phyloP scores from a whole-genome alignment of 345 rosid species.

The Populus tremula region DNA sequence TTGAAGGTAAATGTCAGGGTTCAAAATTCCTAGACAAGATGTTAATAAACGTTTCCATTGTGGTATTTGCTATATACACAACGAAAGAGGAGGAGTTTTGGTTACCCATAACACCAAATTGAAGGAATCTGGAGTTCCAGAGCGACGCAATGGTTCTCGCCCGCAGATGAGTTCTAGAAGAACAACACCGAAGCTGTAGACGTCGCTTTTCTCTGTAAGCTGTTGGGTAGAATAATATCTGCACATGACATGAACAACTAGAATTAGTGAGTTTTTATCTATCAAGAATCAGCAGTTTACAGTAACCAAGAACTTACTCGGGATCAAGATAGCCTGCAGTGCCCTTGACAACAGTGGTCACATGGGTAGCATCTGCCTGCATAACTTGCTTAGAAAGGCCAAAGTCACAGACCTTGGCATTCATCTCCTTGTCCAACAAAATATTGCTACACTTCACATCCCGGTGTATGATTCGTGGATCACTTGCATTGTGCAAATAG shows the following conservation, averaged over 20 bases:
- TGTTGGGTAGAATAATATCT: conserved; percentile 87
- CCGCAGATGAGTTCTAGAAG: conserved; percentile 90
- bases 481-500: conserved; percentile 83
- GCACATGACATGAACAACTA: conserved; percentile 9
- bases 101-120: conserved; percentile 88
- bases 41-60: too few relatives aligned
- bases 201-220: conserved; percentile 88
- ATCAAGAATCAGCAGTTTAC: conserved; percentile 1
- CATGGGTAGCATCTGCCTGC: conserved; percentile 74
- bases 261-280: background rate
- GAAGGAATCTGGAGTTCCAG: conserved; percentile 88
- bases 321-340: conserved; percentile 96
- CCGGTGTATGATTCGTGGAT: conserved; percentile 83
- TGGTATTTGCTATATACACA: too few relatives aligned
- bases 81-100: too few relatives aligned
- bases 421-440: conserved; percentile 77
- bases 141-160: conserved; percentile 73
- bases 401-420: conserved; percentile 72
- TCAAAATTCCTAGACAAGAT: too few relatives aligned
- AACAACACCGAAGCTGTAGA: conserved; percentile 92
- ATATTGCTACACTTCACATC: conserved; percentile 88
- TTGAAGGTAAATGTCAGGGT: too few relatives aligned
- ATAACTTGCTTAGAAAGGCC: conserved; percentile 75
- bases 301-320: conserved; percentile 46
- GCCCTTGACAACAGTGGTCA: conserved; percentile 89